Evolutionary conservation across 345 rosid genomes (phyloP).

Genomic region (Acer negundo): DNA sequence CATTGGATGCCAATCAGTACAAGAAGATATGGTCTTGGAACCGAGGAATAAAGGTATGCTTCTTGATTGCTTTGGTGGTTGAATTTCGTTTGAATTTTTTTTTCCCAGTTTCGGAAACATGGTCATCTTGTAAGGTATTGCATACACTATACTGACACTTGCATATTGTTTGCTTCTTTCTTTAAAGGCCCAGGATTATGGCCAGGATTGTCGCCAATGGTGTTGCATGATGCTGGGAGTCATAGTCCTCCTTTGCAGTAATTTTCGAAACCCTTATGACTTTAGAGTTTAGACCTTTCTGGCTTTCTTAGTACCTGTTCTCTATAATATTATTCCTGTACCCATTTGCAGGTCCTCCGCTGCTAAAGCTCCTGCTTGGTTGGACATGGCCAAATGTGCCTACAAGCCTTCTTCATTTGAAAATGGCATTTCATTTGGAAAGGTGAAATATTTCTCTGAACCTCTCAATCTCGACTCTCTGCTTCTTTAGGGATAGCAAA

Average conservation of each 20-base stretch:
- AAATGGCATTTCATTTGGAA: conserved; percentile 33
- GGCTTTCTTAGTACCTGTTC: not conserved
- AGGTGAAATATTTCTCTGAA: conserved; percentile 33
- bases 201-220: conserved; percentile 55
- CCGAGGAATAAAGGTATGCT: conserved; percentile 45
- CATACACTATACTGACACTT: conserved; percentile 11
- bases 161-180: conserved; percentile 5
- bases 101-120: not conserved
- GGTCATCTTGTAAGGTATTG: conserved; percentile 6
- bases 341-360: conserved; percentile 42
- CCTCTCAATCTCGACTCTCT: not conserved
- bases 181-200: conserved; percentile 49
- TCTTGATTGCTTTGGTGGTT: conserved; percentile 8
- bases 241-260: conserved; percentile 43
- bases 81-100: not conserved
- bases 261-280: conserved; percentile 19
- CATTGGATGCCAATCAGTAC: conserved; percentile 35
- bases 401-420: conserved; percentile 32
- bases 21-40: conserved; percentile 26
- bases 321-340: conserved; percentile 13
- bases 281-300: not conserved
- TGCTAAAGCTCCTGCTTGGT: conserved; percentile 57
- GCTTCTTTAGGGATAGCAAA: not conserved
- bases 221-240: conserved; percentile 28
- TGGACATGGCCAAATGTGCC: conserved; percentile 44